A percentile compares a stretch with the other conserved stretches of the same genome.
These are phyloP conservation scores for Friedmanniomyces endolithicus DNA, from an alignment of 495 filamentous ascomycete genomes.

Conservation along the genomic window DNA sequence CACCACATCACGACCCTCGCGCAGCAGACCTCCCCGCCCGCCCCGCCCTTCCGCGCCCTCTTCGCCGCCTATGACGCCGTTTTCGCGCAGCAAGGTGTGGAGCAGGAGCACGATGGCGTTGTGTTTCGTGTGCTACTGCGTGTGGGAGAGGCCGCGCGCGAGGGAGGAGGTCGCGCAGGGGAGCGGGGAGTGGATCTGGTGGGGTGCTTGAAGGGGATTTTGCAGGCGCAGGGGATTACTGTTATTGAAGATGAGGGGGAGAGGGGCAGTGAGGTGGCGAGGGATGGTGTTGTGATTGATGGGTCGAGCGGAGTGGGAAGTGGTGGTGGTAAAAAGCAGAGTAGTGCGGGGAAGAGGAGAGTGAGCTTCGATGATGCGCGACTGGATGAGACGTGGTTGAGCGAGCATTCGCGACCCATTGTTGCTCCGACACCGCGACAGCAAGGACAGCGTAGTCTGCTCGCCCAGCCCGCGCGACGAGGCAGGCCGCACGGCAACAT, in stretches of 20 bases:
- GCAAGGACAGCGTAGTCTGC: background rate
- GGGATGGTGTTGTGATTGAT: background rate
- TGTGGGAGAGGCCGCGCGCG: constrained; percentile 46
- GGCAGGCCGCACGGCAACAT: constrained; percentile 20
- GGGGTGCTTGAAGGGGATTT: constrained; percentile 52
- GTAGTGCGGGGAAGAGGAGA: constrained; percentile 7
- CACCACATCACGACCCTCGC: constrained; percentile 63
- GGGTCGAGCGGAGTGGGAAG: background rate
- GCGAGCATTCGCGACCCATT: constrained; percentile 8
- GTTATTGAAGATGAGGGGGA: constrained; percentile 24
- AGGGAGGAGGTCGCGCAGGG: constrained; percentile 11
- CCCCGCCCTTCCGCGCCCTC: constrained; percentile 62
- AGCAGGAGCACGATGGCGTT: constrained; percentile 57
- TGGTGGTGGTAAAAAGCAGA: background rate
- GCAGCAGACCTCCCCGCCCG: constrained; percentile 42
- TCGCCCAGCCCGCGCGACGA: constrained; percentile 6
- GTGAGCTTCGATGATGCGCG: constrained; percentile 30
- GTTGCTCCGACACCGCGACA: background rate
- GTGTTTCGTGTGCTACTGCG: constrained; percentile 70
- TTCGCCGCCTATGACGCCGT: constrained; percentile 69
- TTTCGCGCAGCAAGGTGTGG: constrained; percentile 51
- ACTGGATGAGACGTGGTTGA: constrained; percentile 25
- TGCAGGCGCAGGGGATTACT: constrained; percentile 52
- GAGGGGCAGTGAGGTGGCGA: constrained; percentile 26
- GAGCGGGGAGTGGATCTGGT: constrained; percentile 36